Conservation (phyloP, 2,329 filamentous ascomycete genomes). For the Berkeleyomyces basicola region DNA sequence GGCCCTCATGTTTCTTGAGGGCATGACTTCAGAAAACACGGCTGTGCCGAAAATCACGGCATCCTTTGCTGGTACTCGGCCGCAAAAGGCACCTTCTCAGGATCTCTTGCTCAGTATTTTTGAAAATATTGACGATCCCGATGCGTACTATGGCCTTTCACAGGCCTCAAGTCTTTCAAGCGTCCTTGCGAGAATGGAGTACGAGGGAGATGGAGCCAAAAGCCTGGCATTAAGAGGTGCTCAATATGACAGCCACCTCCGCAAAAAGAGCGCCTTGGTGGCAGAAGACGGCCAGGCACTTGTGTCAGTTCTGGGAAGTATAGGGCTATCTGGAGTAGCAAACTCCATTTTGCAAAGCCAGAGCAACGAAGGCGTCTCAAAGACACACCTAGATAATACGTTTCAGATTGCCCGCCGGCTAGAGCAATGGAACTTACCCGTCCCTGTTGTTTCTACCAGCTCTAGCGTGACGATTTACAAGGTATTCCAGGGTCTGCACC, state of each 20-base stretch:
- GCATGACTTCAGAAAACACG: slow-evolving; percentile 22
- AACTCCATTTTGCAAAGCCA: slow-evolving; percentile 61
- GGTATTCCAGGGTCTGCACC: slow-evolving; percentile 62
- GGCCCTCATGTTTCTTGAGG: slow-evolving; percentile 68
- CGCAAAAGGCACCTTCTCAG: slow-evolving; percentile 17
- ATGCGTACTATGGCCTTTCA: slow-evolving; percentile 84
- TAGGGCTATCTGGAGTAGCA: slow-evolving; percentile 75
- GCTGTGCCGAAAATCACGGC: slow-evolving; percentile 36
- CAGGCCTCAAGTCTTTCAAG: slow-evolving; percentile 60
- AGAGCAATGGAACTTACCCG: slow-evolving; percentile 82
- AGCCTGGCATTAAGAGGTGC: slow-evolving; percentile 82
- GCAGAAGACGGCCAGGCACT: slow-evolving; percentile 49
- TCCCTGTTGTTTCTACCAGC: slow-evolving; percentile 44
- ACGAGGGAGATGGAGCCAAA: slow-evolving; percentile 75
- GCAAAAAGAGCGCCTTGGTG: slow-evolving; percentile 37
- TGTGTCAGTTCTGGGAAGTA: slow-evolving; percentile 57
- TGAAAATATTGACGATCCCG: slow-evolving; percentile 84
- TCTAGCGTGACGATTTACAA: slow-evolving; percentile 60
- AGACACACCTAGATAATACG: slow-evolving; percentile 48
- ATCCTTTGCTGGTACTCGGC: slow-evolving; percentile 43
- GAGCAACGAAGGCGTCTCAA: slow-evolving; percentile 36
- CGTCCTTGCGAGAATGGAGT: slow-evolving; percentile 68
- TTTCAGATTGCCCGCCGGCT: slow-evolving; percentile 67
- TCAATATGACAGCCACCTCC: slow-evolving; percentile 73
- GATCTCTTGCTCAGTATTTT: slow-evolving; percentile 69